These are phyloP conservation scores for Podospora fimiseda DNA, from an alignment of 495 filamentous ascomycete species.

Conservation along the genomic window DNA sequence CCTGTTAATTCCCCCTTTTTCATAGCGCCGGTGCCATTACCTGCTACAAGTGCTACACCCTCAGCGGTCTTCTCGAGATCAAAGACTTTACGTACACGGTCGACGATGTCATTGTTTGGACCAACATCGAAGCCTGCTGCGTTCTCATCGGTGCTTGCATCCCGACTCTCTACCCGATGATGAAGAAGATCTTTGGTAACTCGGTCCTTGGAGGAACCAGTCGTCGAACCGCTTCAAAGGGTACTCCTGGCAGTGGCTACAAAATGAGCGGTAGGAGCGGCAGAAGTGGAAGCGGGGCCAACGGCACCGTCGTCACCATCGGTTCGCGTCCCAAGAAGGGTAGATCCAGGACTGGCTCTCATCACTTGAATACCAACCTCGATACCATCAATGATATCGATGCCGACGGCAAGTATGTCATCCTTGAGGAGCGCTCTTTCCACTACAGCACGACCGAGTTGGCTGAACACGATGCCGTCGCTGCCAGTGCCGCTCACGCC, in stretches of 20 bases:
- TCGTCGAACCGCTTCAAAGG: background rate
- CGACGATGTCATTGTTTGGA: slow-evolving; percentile 21
- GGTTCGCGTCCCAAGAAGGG: slow-evolving; percentile 20
- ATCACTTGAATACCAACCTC: slow-evolving; percentile 5
- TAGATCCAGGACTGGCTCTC: background rate
- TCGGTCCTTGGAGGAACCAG: slow-evolving; percentile 11
- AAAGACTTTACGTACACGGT: slow-evolving; percentile 21
- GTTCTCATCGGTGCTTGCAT: slow-evolving; percentile 23
- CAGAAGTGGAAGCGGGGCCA: background rate
- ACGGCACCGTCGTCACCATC: slow-evolving; percentile 16
- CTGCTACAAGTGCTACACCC: slow-evolving; percentile 20
- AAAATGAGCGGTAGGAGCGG: background rate
- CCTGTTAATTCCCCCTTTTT: background rate
- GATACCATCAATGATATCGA: slow-evolving; percentile 13
- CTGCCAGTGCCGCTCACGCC: too few relatives aligned
- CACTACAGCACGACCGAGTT: slow-evolving; percentile 12
- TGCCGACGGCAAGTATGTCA: slow-evolving; percentile 16
- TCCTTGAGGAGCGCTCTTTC: slow-evolving; percentile 17
- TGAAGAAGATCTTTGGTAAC: slow-evolving; percentile 16
- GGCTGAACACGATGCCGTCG: background rate
- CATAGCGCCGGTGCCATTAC: slow-evolving; percentile 15
- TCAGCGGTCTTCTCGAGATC: slow-evolving; percentile 7
- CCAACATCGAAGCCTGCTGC: slow-evolving; percentile 23
- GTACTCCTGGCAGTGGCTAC: background rate
- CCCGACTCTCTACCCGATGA: slow-evolving; percentile 19